Base-by-base conservation (phyloP, 495 filamentous ascomycete species). In the Melanomma pulvis-pyrius region DNA sequence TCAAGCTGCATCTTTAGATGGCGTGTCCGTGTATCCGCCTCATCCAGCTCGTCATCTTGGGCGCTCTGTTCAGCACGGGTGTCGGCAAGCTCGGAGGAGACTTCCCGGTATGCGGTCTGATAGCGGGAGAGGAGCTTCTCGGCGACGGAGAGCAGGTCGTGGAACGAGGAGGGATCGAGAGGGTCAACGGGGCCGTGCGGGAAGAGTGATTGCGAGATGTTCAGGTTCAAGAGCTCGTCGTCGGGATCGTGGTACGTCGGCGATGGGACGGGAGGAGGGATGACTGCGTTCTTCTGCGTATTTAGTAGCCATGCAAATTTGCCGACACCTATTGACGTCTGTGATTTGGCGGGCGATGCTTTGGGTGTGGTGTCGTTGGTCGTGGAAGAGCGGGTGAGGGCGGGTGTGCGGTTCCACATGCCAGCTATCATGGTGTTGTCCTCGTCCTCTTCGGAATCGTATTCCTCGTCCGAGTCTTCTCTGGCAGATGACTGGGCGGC, bases 1-100 rank as follows among this genome's bases (percentile, higher is more conserved):
- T 92, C 88, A 7, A 96, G 79, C 75, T 96, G 91, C 56, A 81
- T 79, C 75, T 88, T 90, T 25, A 93, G 79, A 65, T 88, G 83
- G 32, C 79, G 77, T 13, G 84, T 81, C 0, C 90, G 80, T 11
- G 88, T 88, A 49, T 88, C 82, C n/a, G 88, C 84, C 71, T 92
- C 90, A 58, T 90, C 89, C 2, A 88, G 76, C 73, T 93, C 92
- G 50, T 94, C 91, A 7, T 74, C 73, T 72, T 86, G 83, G 12
- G 87, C 87, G 26, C 82, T 83, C 59, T 86, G 82, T 70, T 92
- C 90, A 7, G 83, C 83, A 50, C 81, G 68, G 8, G 85, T 73
- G 50, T 90, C 85, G 57, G 81, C 81, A 50, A 92, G 76, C 32
- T 85, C 79, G 25, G 83, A 75, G 0, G 82, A 84, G 11, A 87